phyloP scores from a whole-genome alignment of 495 filamentous ascomycete species.

The Cercophora scortea region DNA sequence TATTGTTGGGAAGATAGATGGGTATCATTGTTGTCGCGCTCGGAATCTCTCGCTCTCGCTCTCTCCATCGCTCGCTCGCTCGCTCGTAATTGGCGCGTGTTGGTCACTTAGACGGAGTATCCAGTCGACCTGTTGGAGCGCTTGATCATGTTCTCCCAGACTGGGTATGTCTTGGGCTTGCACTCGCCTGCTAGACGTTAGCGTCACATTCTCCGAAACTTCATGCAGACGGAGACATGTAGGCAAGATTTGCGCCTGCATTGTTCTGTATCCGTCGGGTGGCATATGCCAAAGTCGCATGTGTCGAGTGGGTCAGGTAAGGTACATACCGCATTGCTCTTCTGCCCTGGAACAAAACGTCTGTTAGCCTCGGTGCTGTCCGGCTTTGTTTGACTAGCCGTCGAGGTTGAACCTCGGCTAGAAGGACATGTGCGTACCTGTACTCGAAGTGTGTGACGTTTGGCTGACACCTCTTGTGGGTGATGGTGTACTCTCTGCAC shows the following conservation, averaged over 20 bases:
- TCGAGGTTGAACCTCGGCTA: too few relatives aligned
- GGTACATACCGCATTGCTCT: slow-evolving; percentile 26
- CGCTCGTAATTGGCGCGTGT: background rate
- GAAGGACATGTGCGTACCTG: slow-evolving; percentile 5
- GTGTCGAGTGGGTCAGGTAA: background rate
- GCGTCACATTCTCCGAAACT: background rate
- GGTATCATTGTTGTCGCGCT: too few relatives aligned
- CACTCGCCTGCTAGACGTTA: slow-evolving; percentile 24
- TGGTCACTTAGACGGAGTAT: background rate
- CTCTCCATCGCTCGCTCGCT: too few relatives aligned
- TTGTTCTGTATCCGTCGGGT: background rate
- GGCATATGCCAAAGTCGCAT: background rate
- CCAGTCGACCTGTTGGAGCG: slow-evolving; percentile 15
- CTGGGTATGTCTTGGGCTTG: slow-evolving; percentile 24
- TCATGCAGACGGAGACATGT: too few relatives aligned
- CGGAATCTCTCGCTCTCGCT: too few relatives aligned
- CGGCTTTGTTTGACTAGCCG: background rate
- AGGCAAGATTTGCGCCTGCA: too few relatives aligned
- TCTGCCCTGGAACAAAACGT: slow-evolving; percentile 15
- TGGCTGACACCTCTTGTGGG: slow-evolving; percentile 33
- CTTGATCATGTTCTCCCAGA: slow-evolving; percentile 34
- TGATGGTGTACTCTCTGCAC: slow-evolving; percentile 31
- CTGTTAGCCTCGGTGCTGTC: background rate
- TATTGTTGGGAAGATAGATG: too few relatives aligned
- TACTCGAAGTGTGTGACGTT: slow-evolving; percentile 35